These are phyloP conservation scores for Sporothrix schenckii DNA, from an alignment of 2,329 filamentous ascomycete species.

Conservation along the genomic window DNA sequence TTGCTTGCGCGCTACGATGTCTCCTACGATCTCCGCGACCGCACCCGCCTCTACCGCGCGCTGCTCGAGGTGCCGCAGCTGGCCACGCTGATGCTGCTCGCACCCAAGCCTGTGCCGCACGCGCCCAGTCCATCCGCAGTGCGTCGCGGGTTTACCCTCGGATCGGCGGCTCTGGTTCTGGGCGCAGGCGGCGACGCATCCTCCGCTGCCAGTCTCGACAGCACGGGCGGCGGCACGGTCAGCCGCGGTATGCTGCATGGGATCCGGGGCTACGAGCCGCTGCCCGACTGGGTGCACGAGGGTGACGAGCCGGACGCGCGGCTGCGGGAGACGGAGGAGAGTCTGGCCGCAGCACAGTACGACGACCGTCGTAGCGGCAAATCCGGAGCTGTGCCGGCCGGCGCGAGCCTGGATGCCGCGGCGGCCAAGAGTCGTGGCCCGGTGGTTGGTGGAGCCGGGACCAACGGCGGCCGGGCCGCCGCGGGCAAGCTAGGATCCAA, in stretches of 20 bases:
- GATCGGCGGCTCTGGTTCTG: constrained; percentile 82
- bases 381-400: constrained; percentile 55
- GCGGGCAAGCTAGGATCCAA: constrained; percentile 64
- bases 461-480: constrained; percentile 57
- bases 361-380: constrained; percentile 40
- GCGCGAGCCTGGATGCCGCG: constrained; percentile 65
- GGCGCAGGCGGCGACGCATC: constrained; percentile 62
- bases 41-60: constrained; percentile 83
- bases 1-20: constrained; percentile 88
- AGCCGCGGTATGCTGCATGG: constrained; percentile 56
- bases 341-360: constrained; percentile 44
- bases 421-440: constrained; percentile 44
- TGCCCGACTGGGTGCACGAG: constrained; percentile 82
- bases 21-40: constrained; percentile 92
- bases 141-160: constrained; percentile 75
- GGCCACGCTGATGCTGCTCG: constrained; percentile 85
- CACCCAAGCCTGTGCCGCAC: constrained; percentile 91
- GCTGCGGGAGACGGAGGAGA: constrained; percentile 64
- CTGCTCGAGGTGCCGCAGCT: constrained; percentile 83
- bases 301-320: constrained; percentile 78
- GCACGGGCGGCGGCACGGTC: constrained; percentile 46
- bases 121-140: constrained; percentile 86
- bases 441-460: constrained; percentile 46
- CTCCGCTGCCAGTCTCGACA: not conserved
- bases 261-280: constrained; percentile 72